Percentiles rank a stretch among this genome's conserved stretches.
phyloP scores from a whole-genome alignment of 192 early-diverging fungal genomes.

The Linderina pennispora region DNA sequence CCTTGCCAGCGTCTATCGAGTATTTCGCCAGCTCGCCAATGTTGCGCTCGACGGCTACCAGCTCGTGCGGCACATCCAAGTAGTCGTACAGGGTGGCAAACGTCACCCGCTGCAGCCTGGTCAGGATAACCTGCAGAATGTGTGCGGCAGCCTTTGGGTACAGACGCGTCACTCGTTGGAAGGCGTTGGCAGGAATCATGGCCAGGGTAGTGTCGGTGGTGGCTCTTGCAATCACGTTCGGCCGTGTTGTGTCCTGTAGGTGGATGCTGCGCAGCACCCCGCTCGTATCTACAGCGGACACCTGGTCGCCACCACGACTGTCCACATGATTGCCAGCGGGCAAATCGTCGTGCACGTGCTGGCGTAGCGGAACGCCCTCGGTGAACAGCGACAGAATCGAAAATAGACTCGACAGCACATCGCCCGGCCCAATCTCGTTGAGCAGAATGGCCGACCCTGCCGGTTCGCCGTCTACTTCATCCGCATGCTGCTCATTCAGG shows the following conservation, averaged over 20 bases:
- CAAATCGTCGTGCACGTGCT: background rate
- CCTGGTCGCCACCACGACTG: no score
- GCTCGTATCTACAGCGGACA: no score
- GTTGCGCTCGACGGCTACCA: slow-evolving; percentile 76
- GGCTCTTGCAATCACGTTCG: slow-evolving; percentile 79
- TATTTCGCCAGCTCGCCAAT: slow-evolving; percentile 64
- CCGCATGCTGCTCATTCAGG: background rate
- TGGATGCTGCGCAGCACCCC: background rate
- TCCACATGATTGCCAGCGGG: no score
- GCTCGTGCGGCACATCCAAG: slow-evolving; percentile 77
- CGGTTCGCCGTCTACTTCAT: slow-evolving; percentile 15
- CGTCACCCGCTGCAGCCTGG: slow-evolving; percentile 92
- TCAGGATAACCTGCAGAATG: slow-evolving; percentile 93
- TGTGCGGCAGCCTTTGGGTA: slow-evolving; percentile 91
- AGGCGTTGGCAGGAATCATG: slow-evolving; percentile 90
- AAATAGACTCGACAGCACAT: slow-evolving; percentile 89
- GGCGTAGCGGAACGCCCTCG: slow-evolving; percentile 58
- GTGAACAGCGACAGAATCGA: slow-evolving; percentile 87
- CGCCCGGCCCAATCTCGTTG: slow-evolving; percentile 86
- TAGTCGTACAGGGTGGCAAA: slow-evolving; percentile 86
- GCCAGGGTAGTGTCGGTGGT: slow-evolving; percentile 84
- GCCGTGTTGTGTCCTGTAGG: slow-evolving; percentile 38
- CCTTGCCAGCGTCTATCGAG: slow-evolving; percentile 12
- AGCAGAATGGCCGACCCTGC: slow-evolving; percentile 55
- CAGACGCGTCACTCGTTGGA: slow-evolving; percentile 80